Conservation (phyloP, 805 yeast species). For the Ogataea nonfermentans region DNA sequence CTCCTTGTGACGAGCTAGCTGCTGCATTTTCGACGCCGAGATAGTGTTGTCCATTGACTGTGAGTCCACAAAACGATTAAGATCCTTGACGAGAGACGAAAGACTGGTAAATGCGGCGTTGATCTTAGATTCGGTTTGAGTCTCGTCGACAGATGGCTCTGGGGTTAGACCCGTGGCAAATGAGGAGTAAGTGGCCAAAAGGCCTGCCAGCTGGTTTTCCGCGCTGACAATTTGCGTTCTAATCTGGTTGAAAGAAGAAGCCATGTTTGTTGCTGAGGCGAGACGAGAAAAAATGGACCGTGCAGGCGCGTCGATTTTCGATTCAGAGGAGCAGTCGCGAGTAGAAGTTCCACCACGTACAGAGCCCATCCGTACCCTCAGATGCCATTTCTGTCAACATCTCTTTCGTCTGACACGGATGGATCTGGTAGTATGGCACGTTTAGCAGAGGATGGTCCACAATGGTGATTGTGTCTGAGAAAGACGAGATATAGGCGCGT, state of each 20-base stretch:
- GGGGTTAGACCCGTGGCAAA: conserved; percentile 52
- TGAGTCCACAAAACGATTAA: conserved; percentile 53
- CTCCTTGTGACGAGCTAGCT: conserved; percentile 79
- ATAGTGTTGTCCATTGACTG: conserved; percentile 39
- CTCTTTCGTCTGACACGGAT: conserved; percentile 41
- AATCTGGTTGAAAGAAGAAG: conserved; percentile 57
- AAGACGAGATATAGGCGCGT: conserved; percentile 2
- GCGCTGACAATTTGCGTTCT: conserved; percentile 66
- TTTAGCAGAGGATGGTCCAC: conserved; percentile 11
- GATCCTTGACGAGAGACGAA: conserved; percentile 47
- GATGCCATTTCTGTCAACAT: conserved; percentile 20
- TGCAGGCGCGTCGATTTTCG: not conserved
- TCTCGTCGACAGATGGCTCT: conserved; percentile 48
- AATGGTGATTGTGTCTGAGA: conserved; percentile 6
- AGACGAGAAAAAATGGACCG: conserved; percentile 2
- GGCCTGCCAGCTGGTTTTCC: conserved; percentile 65
- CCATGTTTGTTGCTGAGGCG: conserved; percentile 15
- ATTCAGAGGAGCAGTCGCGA: conserved; percentile 9
- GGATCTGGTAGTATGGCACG: conserved; percentile 31
- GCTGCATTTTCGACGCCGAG: conserved; percentile 75
- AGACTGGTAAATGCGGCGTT: conserved; percentile 54
- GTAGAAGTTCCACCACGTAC: conserved; percentile 31
- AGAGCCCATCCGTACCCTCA: conserved; percentile 22
- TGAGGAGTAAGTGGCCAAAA: conserved; percentile 52
- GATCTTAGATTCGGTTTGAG: conserved; percentile 41